Percentiles rank a stretch among this genome's conserved stretches.
phyloP scores from a whole-genome alignment of 345 rosid species.

The Arabis hirsuta region DNA sequence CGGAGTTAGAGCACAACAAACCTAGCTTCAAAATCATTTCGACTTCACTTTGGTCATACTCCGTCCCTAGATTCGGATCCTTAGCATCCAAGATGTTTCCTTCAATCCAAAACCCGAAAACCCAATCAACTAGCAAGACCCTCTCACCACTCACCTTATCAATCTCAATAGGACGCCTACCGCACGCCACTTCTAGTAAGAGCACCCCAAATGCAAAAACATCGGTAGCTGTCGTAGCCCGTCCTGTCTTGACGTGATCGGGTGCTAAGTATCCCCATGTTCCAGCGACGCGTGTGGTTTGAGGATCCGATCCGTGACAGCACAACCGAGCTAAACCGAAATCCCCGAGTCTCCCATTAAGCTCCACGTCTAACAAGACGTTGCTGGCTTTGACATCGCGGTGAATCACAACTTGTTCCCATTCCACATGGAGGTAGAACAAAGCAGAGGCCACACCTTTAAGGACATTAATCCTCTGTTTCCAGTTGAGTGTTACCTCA shows the following conservation, averaged over 20 bases:
- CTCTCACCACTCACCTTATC: conserved; percentile 4
- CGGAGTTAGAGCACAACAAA: conserved; percentile 61
- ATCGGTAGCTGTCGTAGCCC: conserved; percentile 63
- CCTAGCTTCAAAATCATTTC: conserved; percentile 65
- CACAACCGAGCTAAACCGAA: conserved; percentile 87
- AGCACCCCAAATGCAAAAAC: conserved; percentile 87
- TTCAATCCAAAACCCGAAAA: conserved; percentile 50
- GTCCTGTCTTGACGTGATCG: conserved; percentile 70
- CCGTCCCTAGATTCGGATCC: conserved; percentile 46
- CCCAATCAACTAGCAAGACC: conserved; percentile 64
- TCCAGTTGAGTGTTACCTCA: conserved; percentile 57
- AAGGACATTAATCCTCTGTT: conserved; percentile 65
- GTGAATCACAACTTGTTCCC: conserved; percentile 82
- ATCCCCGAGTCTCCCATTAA: conserved; percentile 76
- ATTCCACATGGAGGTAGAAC: conserved; percentile 74
- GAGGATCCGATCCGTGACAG: conserved; percentile 69
- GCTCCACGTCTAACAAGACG: conserved; percentile 62
- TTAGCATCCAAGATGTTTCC: conserved; percentile 57
- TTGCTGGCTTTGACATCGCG: conserved; percentile 83
- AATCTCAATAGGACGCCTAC: conserved; percentile 61
- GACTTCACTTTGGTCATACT: conserved; percentile 50
- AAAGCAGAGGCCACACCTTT: conserved; percentile 75
- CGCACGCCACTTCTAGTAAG: conserved; percentile 69
- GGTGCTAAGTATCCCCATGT: conserved; percentile 91
- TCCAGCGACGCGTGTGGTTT: conserved; percentile 80